These are phyloP conservation scores for Hypoxylon subgilvum DNA, from an alignment of 495 filamentous ascomycete species.

Conservation along the genomic window DNA sequence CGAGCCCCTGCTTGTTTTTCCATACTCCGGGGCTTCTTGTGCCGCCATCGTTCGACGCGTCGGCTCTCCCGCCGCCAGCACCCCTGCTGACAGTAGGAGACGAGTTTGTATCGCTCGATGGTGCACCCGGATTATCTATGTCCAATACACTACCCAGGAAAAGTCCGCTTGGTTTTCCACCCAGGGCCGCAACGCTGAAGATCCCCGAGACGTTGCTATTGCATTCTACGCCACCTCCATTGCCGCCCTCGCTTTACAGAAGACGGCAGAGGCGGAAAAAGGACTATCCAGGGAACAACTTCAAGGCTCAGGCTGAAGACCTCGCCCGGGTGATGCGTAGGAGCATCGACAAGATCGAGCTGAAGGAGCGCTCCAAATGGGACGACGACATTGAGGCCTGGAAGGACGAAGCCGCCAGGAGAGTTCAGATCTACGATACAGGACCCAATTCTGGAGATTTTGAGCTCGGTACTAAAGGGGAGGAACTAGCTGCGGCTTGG, in stretches of 20 bases:
- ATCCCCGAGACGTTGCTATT: constrained; percentile 49
- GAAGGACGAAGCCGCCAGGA: constrained; percentile 22
- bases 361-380: constrained; percentile 36
- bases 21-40: constrained; percentile 50
- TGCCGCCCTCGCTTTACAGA: not conserved
- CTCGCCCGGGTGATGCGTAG: constrained; percentile 46
- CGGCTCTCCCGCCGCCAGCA: constrained; percentile 6
- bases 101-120: constrained; percentile 2
- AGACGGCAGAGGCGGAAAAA: constrained; percentile 16
- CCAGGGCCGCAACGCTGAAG: constrained; percentile 41
- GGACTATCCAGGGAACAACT: constrained; percentile 33
- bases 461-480: constrained; percentile 2
- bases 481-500: constrained; percentile 29
- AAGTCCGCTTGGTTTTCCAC: constrained; percentile 45
- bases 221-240: constrained; percentile 32
- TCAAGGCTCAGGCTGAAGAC: constrained; percentile 44
- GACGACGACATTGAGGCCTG: constrained; percentile 32
- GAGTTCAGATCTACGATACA: constrained; percentile 27
- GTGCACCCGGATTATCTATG: not conserved
- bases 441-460: not conserved
- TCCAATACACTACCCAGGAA: constrained; percentile 30
- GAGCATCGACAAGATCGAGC: constrained; percentile 46
- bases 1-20: constrained; percentile 60
- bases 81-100: not conserved
- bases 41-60: constrained; percentile 45